Conservation (phyloP, 2,329 filamentous ascomycete genomes). For the Didymella arachidicola region DNA sequence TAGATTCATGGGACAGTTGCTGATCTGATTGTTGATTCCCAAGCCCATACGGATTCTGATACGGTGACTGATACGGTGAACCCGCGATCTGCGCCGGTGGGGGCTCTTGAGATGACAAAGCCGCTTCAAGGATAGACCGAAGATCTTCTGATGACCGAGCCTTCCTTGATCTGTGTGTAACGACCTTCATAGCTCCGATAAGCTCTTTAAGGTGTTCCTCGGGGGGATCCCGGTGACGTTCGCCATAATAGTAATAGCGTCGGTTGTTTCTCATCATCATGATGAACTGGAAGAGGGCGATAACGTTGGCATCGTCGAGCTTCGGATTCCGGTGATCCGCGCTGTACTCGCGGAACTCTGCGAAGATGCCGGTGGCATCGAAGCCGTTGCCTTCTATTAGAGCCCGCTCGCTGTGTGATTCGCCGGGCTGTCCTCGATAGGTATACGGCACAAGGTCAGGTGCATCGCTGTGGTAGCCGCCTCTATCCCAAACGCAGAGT, state of each 20-base stretch:
- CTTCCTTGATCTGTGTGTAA: neutral
- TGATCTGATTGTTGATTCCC: neutral
- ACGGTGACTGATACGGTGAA: neutral
- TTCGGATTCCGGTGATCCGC: neutral
- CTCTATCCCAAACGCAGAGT: constrained; percentile 1
- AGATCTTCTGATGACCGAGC: neutral
- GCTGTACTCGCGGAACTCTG: neutral
- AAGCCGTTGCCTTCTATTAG: constrained; percentile 1
- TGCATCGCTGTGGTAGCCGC: neutral
- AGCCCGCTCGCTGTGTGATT: neutral
- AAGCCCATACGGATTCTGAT: neutral
- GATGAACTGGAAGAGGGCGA: constrained; percentile 7
- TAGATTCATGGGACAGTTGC: neutral
- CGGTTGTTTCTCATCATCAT: neutral
- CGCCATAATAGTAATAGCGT: neutral
- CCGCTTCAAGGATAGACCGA: neutral
- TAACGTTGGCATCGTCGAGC: neutral
- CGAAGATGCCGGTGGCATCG: neutral
- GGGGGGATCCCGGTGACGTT: neutral
- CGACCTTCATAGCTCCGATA: neutral
- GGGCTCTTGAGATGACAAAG: neutral
- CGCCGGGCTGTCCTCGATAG: neutral
- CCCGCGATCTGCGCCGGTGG: neutral
- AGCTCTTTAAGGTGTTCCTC: neutral
- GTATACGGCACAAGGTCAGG: constrained; percentile 8